Conservation (phyloP, 805 yeast genomes). For the Cyberlindnera petersonii region DNA sequence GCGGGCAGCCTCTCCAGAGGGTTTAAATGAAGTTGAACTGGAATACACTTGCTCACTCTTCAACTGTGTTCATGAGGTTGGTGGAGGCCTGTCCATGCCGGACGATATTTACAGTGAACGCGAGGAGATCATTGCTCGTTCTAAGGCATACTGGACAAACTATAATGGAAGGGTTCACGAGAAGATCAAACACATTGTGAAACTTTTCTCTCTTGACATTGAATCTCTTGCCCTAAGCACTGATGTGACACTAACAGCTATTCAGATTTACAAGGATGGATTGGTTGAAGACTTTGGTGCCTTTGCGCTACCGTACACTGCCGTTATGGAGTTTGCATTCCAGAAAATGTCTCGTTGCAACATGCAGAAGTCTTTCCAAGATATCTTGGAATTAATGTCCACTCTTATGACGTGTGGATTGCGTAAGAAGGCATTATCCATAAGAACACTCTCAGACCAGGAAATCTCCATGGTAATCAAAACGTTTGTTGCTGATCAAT, state of each 20-base stretch:
- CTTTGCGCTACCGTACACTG: conserved; percentile 46
- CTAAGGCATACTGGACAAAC: conserved; percentile 26
- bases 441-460: conserved; percentile 9
- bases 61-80: conserved; percentile 63
- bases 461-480: conserved; percentile 19
- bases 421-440: neutral
- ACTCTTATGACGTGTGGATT: conserved; percentile 21
- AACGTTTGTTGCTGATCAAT: conserved; percentile 17
- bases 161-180: conserved; percentile 10
- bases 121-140: conserved; percentile 18
- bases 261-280: conserved; percentile 60
- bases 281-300: conserved; percentile 66
- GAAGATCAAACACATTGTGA: conserved; percentile 28
- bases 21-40: conserved; percentile 23
- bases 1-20: conserved; percentile 11
- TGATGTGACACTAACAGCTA: conserved; percentile 57
- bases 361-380: conserved; percentile 25
- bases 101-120: conserved; percentile 42
- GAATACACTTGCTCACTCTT: conserved; percentile 55
- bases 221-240: conserved; percentile 38
- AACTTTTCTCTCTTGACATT: conserved; percentile 39
- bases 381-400: conserved; percentile 19
- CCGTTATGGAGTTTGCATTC: conserved; percentile 38
- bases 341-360: conserved; percentile 8
- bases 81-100: conserved; percentile 62